Conservation (phyloP, 176 grass and related monocot species). For the Oryza glumipatula region DNA sequence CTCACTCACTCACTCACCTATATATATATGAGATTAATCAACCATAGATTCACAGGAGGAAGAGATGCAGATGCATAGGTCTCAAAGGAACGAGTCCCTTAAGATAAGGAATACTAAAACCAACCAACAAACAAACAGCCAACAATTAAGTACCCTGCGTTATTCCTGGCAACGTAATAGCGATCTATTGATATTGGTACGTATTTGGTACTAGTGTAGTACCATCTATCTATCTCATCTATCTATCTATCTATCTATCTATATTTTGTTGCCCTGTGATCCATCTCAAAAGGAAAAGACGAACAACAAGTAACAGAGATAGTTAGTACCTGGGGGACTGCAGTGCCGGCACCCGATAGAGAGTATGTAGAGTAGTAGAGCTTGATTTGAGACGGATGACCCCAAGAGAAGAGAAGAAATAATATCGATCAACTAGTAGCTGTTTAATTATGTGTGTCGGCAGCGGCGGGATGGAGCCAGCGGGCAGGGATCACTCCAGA, state of each 20-base stretch:
- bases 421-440: too few species aligned
- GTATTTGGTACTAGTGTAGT: too few species aligned
- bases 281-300: background rate
- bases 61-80: background rate
- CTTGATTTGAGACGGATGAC: background rate
- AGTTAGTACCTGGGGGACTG: background rate
- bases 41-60: too few species aligned
- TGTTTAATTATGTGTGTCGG: background rate
- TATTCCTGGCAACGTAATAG: background rate
- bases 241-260: background rate
- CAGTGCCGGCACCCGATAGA: too few species aligned
- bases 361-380: background rate
- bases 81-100: too few species aligned
- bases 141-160: background rate
- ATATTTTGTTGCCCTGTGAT: background rate
- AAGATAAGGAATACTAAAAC: too few species aligned
- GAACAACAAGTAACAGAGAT: background rate
- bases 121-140: too few species aligned
- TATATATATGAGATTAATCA: too few species aligned
- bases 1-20: too few species aligned
- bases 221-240: background rate
- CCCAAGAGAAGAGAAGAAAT: background rate
- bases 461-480: background rate
- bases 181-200: background rate
- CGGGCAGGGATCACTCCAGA: background rate